These are phyloP conservation scores for Dryadomyces sulphureus DNA, from an alignment of 2,329 filamentous ascomycete genomes.

Conservation along the genomic window DNA sequence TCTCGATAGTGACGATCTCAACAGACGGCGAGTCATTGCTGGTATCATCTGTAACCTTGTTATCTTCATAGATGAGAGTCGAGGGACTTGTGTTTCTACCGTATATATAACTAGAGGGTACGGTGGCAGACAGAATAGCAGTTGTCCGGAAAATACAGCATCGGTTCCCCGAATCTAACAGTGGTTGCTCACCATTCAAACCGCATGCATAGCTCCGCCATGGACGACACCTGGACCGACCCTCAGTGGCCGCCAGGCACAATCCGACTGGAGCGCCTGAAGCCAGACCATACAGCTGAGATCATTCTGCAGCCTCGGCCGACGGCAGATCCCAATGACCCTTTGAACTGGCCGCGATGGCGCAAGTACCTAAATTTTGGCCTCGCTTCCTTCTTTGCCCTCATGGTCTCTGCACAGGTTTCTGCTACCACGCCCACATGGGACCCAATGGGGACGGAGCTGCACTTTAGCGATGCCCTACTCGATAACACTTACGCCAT, in stretches of 20 bases:
- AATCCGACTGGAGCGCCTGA: slow-evolving; percentile 13
- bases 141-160: too few relatives aligned
- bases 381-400: slow-evolving; percentile 34
- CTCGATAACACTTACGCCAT: slow-evolving; percentile 11
- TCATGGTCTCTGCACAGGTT: slow-evolving; percentile 28
- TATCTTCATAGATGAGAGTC: background rate
- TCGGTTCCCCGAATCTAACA: too few relatives aligned
- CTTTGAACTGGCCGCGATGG: slow-evolving; percentile 27
- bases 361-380: slow-evolving; percentile 34
- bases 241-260: slow-evolving; percentile 7
- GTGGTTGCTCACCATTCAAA: too few relatives aligned
- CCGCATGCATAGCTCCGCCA: background rate
- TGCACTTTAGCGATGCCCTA: slow-evolving; percentile 16
- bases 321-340: slow-evolving; percentile 34
- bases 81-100: too few relatives aligned
- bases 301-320: slow-evolving; percentile 36
- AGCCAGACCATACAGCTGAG: slow-evolving; percentile 25
- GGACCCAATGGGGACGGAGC: slow-evolving; percentile 17
- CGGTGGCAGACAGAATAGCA: background rate
- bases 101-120: too few relatives aligned
- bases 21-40: too few relatives aligned
- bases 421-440: slow-evolving; percentile 29
- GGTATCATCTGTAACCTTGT: background rate
- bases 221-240: slow-evolving; percentile 1
- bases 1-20: background rate